Conservation (phyloP, 306 rosid genomes). For the Crotalaria pallida region DNA sequence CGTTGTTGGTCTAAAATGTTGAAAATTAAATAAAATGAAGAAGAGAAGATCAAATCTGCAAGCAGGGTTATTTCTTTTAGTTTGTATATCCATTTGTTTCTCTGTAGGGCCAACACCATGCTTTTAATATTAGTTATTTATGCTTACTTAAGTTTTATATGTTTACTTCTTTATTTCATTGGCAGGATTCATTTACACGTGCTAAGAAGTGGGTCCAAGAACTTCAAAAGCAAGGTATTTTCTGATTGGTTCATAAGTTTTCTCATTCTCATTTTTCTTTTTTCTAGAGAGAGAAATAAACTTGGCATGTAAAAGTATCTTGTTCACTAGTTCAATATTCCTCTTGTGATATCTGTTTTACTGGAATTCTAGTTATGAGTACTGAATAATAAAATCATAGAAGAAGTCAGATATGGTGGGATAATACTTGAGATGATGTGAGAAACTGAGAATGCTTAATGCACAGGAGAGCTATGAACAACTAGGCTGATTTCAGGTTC, state of each 20-base stretch:
- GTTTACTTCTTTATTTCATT: slow-evolving; percentile 6
- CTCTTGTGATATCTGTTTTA: not conserved
- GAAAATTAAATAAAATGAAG: not conserved
- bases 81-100: not conserved
- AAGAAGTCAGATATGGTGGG: not conserved
- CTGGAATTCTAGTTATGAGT: not conserved
- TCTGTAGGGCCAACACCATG: not conserved
- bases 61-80: not conserved
- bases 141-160: not conserved
- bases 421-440: not conserved
- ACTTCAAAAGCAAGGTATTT: slow-evolving; percentile 36
- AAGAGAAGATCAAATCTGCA: not conserved
- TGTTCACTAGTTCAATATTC: not conserved
- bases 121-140: not conserved
- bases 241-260: not conserved
- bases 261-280: not conserved
- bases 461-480: not conserved
- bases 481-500: not conserved
- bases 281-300: not conserved
- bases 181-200: slow-evolving; percentile 37
- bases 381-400: not conserved
- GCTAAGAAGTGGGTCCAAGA: slow-evolving; percentile 42
- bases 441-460: not conserved
- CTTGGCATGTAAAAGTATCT: not conserved
- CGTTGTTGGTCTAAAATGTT: slow-evolving; percentile 3